Percentiles rank a stretch among this genome's conserved stretches.
Conservation (phyloP, 768 basidiomycete genomes). For the Sutorius australiensis region DNA sequence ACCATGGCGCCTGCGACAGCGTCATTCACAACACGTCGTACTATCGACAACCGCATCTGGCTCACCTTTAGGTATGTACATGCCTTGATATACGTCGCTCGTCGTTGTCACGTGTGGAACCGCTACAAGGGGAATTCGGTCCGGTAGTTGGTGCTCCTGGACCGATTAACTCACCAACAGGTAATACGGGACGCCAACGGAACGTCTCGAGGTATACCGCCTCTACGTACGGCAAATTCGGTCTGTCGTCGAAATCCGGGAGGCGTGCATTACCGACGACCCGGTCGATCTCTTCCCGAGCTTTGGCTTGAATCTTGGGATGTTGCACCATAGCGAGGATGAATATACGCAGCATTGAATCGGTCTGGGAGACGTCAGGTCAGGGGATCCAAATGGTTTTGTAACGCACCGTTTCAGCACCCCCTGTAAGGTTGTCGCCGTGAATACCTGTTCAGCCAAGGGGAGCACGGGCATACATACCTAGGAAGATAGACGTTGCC, state of each 20-base stretch:
- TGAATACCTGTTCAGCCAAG: background rate
- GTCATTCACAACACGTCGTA: background rate
- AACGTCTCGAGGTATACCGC: conserved; percentile 31
- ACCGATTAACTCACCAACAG: conserved; percentile 21
- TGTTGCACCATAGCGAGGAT: conserved; percentile 34
- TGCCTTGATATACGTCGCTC: conserved; percentile 28
- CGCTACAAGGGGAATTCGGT: conserved; percentile 6
- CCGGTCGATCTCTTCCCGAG: conserved; percentile 30
- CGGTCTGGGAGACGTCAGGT: conserved; percentile 11
- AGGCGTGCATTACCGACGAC: conserved; percentile 30
- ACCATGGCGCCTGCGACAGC: conserved; percentile 16
- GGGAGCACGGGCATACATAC: conserved; percentile 3
- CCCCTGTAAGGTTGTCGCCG: conserved; percentile 12
- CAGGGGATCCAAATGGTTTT: background rate
- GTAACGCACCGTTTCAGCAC: conserved; percentile 25
- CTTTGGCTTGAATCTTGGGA: conserved; percentile 31
- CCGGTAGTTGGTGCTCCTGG: background rate
- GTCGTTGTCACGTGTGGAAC: conserved; percentile 22
- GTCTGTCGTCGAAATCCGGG: conserved; percentile 28
- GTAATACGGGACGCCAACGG: conserved; percentile 30
- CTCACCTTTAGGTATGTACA: conserved; percentile 31
- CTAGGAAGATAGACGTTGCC: conserved; percentile 21
- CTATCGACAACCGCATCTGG: background rate
- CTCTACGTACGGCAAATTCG: conserved; percentile 30
- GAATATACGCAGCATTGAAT: conserved; percentile 22